Evolutionary conservation across 2,329 filamentous ascomycete species (phyloP).

Genomic region (Neospermospora avenae): DNA sequence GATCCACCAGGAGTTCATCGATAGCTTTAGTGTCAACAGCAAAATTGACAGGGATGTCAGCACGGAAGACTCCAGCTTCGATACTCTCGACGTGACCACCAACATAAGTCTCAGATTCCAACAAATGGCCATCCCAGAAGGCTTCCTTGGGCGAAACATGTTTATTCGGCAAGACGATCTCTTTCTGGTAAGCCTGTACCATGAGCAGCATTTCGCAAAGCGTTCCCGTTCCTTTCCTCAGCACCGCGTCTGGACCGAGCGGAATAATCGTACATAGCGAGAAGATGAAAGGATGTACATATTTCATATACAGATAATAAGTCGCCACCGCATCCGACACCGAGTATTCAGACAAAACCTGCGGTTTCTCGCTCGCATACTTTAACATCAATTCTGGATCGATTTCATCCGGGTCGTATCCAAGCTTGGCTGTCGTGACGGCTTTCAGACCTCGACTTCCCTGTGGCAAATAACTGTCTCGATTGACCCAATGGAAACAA

Average conservation of each 20-base stretch:
- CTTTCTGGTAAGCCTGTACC: constrained; percentile 92
- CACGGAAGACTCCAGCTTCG: constrained; percentile 92
- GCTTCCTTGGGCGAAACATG: constrained; percentile 86
- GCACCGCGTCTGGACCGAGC: constrained; percentile 83
- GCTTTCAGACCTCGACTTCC: constrained; percentile 96
- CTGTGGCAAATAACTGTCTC: constrained; percentile 96
- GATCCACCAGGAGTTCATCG: constrained; percentile 80
- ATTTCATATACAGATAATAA: constrained; percentile 99
- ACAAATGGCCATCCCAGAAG: constrained; percentile 93
- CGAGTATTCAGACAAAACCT: constrained; percentile 94
- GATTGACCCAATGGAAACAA: constrained; percentile 97
- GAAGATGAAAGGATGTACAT: constrained; percentile 99
- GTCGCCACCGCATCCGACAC: constrained; percentile 98
- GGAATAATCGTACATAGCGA: constrained; percentile 96
- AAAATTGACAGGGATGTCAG: constrained; percentile 94
- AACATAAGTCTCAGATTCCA: constrained; percentile 97
- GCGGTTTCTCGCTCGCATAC: constrained; percentile 83
- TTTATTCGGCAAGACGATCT: constrained; percentile 94
- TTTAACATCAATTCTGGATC: constrained; percentile 97
- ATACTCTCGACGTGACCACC: constrained; percentile 99
- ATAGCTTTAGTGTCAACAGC: constrained; percentile 83
- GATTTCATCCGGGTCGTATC: constrained; percentile 96
- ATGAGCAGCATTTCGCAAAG: constrained; percentile 99
- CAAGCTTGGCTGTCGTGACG: constrained; percentile 95
- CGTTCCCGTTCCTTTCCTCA: constrained; percentile 95